Conservation (phyloP, 208 protist species). For the Porcisia deanei region DNA sequence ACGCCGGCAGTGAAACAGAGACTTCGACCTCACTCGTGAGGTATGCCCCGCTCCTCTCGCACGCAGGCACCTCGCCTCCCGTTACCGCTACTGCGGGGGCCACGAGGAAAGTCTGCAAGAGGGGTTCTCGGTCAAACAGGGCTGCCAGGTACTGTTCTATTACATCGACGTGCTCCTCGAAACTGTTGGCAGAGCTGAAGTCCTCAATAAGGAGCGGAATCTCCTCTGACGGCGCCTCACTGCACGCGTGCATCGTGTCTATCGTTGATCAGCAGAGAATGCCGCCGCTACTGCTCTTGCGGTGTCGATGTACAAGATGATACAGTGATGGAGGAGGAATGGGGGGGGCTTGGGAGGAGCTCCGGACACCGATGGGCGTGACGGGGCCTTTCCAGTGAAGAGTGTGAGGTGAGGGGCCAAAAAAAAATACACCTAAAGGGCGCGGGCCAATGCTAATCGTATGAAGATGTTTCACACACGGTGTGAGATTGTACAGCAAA, state of each 20-base stretch:
- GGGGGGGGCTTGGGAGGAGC: not conserved
- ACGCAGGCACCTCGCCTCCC: not conserved
- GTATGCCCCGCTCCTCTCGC: not conserved
- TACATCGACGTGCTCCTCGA: conserved; percentile 57
- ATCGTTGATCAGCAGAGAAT: not conserved
- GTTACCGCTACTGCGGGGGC: conserved; percentile 1
- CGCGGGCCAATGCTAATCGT: not conserved
- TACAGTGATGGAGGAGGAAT: not conserved
- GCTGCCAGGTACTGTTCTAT: conserved; percentile 57
- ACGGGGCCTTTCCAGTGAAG: not conserved
- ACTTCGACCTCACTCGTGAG: not conserved
- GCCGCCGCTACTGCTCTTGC: not conserved
- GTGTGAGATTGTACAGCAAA: not conserved
- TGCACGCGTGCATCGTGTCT: not conserved
- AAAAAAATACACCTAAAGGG: not conserved
- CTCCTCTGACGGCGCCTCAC: conserved; percentile 20
- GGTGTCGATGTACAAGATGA: not conserved
- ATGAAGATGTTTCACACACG: not conserved
- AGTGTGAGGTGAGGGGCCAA: not conserved
- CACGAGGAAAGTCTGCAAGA: conserved; percentile 44
- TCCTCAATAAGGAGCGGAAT: conserved; percentile 73
- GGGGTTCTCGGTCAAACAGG: conserved; percentile 40
- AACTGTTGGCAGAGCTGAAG: conserved; percentile 73
- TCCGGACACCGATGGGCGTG: not conserved
- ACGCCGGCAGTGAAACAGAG: not conserved